Evolutionary conservation across 169 alveolate genomes (phyloP).

Genomic region (Plasmodium berghei): DNA sequence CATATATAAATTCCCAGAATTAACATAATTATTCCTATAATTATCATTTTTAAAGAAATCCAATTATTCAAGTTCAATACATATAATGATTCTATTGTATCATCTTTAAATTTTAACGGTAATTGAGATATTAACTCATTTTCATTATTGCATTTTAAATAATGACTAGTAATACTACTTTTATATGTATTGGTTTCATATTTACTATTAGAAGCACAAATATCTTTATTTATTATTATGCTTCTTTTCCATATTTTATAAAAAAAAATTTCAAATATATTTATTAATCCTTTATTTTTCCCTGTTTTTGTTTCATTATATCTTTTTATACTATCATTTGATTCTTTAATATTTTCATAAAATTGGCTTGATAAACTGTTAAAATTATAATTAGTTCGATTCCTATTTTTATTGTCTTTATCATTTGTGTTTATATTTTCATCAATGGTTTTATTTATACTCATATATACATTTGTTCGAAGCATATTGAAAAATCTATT

Average conservation of each 20-base stretch:
- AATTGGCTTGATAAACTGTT: slow-evolving; percentile 31
- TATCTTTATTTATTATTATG: slow-evolving; percentile 52
- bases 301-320: slow-evolving; percentile 23
- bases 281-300: slow-evolving; percentile 7
- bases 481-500: not conserved
- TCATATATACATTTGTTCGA: not conserved
- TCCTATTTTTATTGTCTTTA: too few species aligned
- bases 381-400: not conserved
- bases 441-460: not conserved
- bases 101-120: slow-evolving; percentile 79
- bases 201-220: slow-evolving; percentile 15
- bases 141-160: slow-evolving; percentile 36
- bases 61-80: slow-evolving; percentile 79
- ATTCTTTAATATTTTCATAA: slow-evolving; percentile 33
- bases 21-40: slow-evolving; percentile 68
- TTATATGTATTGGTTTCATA: slow-evolving; percentile 26
- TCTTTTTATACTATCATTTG: slow-evolving; percentile 31
- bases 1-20: slow-evolving; percentile 71
- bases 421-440: not conserved
- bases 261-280: slow-evolving; percentile 15
- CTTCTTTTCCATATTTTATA: slow-evolving; percentile 63
- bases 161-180: slow-evolving; percentile 25
- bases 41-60: slow-evolving; percentile 68
- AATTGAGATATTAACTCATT: slow-evolving; percentile 64
- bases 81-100: slow-evolving; percentile 79